Conservation (phyloP, 1,284 basidiomycete species). For the Athelia sp. region DNA sequence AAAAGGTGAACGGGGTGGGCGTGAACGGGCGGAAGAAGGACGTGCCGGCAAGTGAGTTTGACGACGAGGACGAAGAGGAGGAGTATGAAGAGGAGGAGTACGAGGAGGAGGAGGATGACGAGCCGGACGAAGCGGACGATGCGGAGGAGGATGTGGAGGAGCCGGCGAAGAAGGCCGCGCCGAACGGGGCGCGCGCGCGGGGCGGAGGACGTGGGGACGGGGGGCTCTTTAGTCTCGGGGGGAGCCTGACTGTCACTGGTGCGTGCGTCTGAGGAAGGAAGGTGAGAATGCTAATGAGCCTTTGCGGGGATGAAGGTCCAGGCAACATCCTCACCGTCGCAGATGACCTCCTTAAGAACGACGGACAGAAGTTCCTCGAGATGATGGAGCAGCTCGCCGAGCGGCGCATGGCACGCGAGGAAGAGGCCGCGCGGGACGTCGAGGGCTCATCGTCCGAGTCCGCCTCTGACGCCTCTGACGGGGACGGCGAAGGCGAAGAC, state of each 20-base stretch:
- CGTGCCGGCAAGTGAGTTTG: constrained; percentile 58
- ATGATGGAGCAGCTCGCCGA: constrained; percentile 99
- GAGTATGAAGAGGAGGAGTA: constrained; percentile 65
- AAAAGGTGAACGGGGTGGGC: constrained; percentile 65
- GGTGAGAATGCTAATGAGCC: no score
- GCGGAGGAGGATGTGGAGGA: constrained; percentile 22
- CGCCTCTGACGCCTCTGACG: constrained; percentile 37
- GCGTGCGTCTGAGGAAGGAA: constrained; percentile 26
- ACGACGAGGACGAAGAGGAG: constrained; percentile 60
- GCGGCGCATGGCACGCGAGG: constrained; percentile 88
- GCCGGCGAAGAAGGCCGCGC: constrained; percentile 24
- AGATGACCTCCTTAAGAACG: constrained; percentile 96
- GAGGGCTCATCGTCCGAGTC: constrained; percentile 51
- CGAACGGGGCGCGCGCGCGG: constrained; percentile 32
- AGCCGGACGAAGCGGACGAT: constrained; percentile 12
- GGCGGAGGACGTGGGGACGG: constrained; percentile 31
- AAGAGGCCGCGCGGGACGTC: constrained; percentile 78
- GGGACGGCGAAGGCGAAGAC: constrained; percentile 44
- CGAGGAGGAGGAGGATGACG: constrained; percentile 42
- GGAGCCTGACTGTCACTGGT: constrained; percentile 81
- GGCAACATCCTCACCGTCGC: constrained; percentile 98
- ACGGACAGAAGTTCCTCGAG: constrained; percentile 97
- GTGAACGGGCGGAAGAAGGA: constrained; percentile 53
- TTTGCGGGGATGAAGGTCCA: constrained; percentile 34
- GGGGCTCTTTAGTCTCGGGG: constrained; percentile 78